Conservation (phyloP, 305 asterid species). For the Rubia occidens region DNA sequence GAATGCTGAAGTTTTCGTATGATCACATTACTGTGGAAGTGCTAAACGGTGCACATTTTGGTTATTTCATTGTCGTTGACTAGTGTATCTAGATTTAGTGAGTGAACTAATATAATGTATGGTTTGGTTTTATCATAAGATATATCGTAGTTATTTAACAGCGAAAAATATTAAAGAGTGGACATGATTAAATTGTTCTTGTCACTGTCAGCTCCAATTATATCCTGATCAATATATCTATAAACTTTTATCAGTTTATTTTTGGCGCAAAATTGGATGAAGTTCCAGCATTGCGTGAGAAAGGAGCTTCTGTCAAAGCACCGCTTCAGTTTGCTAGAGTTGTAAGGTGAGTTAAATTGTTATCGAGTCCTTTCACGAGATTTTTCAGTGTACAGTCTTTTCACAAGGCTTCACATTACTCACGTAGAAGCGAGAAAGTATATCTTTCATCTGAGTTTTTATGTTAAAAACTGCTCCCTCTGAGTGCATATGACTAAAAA, state of each 20-base stretch:
- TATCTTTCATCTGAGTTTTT: background rate
- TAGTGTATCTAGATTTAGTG: no score
- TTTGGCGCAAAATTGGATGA: constrained; percentile 33
- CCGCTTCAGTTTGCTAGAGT: constrained; percentile 40
- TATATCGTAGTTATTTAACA: no score
- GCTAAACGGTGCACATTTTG: no score
- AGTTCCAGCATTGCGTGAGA: constrained; percentile 31
- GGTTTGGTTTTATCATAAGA: no score
- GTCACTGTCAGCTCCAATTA: no score
- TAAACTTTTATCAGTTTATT: constrained; percentile 19
- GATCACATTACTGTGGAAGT: no score
- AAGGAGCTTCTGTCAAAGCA: constrained; percentile 23
- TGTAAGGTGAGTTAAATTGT: constrained; percentile 29
- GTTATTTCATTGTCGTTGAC: no score
- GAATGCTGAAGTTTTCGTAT: no score
- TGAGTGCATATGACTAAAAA: background rate
- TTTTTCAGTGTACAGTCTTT: background rate
- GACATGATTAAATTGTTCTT: no score
- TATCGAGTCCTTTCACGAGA: background rate
- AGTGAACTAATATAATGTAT: no score
- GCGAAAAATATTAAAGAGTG: no score
- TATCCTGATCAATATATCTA: background rate
- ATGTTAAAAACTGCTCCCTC: background rate
- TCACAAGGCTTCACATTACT: background rate
- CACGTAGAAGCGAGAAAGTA: background rate